These are phyloP conservation scores for Leccinum olivaceopallidum DNA, from an alignment of 768 basidiomycete species.

Conservation along the genomic window DNA sequence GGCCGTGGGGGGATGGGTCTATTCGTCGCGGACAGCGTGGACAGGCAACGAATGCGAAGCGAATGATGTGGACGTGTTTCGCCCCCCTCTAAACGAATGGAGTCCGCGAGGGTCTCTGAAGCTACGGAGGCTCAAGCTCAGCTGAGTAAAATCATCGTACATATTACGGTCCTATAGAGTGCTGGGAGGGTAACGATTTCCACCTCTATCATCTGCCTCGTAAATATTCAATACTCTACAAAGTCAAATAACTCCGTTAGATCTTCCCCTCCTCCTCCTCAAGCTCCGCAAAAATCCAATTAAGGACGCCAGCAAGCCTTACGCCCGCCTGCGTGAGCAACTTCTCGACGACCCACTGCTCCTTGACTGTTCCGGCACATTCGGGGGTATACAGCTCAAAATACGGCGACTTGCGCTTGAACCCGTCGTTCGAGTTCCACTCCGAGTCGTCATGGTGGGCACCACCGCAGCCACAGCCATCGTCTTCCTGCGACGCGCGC, in stretches of 20 bases:
- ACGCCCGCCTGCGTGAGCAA: constrained; percentile 82
- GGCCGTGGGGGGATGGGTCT: too few relatives aligned
- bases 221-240: not conserved
- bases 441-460: not conserved
- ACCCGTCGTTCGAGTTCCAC: not conserved
- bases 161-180: not conserved
- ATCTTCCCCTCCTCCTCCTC: not conserved
- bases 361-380: constrained; percentile 70
- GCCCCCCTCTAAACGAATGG: too few relatives aligned
- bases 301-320: constrained; percentile 80
- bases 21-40: too few relatives aligned
- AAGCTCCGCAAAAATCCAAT: constrained; percentile 56
- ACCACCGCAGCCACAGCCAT: not conserved
- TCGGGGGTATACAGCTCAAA: constrained; percentile 80
- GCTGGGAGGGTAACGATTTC: not conserved
- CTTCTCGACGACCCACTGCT: constrained; percentile 74
- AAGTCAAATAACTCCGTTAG: not conserved
- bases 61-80: too few relatives aligned
- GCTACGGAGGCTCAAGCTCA: too few relatives aligned
- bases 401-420: constrained; percentile 22
- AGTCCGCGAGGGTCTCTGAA: too few relatives aligned
- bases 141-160: too few relatives aligned
- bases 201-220: not conserved
- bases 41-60: too few relatives aligned
- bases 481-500: constrained; percentile 5